Conservation (phyloP, 129 eudicot genomes). For the Flaveria sonorensis region DNA sequence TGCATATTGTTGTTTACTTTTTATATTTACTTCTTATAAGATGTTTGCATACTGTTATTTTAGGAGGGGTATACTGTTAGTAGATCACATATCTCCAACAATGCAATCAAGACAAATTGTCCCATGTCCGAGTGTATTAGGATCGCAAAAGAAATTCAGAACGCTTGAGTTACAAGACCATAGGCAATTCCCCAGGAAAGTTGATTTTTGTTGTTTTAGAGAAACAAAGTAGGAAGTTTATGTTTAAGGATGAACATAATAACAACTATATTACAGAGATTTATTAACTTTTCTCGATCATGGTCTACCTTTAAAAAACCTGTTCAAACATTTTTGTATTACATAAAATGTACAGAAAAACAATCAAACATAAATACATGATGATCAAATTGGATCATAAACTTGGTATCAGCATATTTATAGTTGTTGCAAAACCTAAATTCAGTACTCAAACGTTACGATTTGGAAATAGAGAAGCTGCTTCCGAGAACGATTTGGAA, state of each 20-base stretch:
- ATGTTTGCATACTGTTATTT: conserved; percentile 19
- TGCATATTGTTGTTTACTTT: conserved; percentile 5
- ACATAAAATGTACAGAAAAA: neutral
- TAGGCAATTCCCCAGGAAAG: neutral
- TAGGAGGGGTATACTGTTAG: conserved; percentile 75
- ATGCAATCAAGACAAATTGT: conserved; percentile 92
- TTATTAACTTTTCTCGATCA: too few relatives aligned
- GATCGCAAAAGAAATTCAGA: conserved; percentile 61
- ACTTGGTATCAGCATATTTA: neutral
- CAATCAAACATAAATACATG: neutral
- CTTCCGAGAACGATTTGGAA: too few relatives aligned
- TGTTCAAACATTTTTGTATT: neutral
- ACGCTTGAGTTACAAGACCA: neutral
- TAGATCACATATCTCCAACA: conserved; percentile 81
- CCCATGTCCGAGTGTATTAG: conserved; percentile 77
- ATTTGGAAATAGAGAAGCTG: too few relatives aligned
- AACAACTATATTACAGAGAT: too few relatives aligned
- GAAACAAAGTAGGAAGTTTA: neutral
- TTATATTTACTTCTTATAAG: neutral
- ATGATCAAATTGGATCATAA: neutral
- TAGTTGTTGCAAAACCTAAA: too few relatives aligned
- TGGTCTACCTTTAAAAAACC: neutral
- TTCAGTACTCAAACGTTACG: too few relatives aligned
- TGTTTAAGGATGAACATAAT: neutral
- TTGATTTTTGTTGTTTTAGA: neutral